Conservation (phyloP, 2,329 filamentous ascomycete species). For the Chrysoporthe puriensis region DNA sequence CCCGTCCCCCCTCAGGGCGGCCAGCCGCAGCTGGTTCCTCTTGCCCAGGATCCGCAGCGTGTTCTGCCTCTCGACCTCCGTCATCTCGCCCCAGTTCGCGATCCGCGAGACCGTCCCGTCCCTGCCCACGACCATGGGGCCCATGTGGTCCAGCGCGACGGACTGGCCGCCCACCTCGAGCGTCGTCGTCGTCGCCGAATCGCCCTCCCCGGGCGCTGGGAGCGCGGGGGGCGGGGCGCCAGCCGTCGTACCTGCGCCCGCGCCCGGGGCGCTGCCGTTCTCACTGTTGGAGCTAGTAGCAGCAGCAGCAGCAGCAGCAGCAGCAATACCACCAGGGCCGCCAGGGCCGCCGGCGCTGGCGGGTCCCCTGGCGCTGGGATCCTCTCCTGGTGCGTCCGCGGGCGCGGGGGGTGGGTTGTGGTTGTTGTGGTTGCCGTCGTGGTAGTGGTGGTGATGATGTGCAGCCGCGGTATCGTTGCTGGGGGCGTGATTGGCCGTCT, state of each 20-base stretch:
- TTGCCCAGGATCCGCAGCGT: slow-evolving; percentile 69
- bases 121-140: slow-evolving; percentile 73
- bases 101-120: slow-evolving; percentile 75
- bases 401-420: slow-evolving; percentile 9
- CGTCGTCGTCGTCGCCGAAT: slow-evolving; percentile 23
- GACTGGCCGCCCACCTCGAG: slow-evolving; percentile 43
- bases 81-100: slow-evolving; percentile 74
- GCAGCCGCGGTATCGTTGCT: neutral
- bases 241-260: neutral
- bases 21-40: slow-evolving; percentile 68
- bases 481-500: slow-evolving; percentile 11
- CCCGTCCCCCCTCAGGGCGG: slow-evolving; percentile 51
- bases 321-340: no score
- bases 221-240: neutral
- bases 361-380: no score
- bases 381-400: neutral
- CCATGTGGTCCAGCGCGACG: slow-evolving; percentile 68
- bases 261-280: neutral
- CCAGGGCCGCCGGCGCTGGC: no score
- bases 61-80: slow-evolving; percentile 66
- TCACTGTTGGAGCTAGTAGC: no score
- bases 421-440: neutral
- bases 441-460: slow-evolving; percentile 4
- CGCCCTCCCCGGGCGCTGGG: slow-evolving; percentile 14
- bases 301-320: no score